Evolutionary conservation across 2,329 filamentous ascomycete genomes (phyloP).

Genomic region (Harringtonia lauricola): DNA sequence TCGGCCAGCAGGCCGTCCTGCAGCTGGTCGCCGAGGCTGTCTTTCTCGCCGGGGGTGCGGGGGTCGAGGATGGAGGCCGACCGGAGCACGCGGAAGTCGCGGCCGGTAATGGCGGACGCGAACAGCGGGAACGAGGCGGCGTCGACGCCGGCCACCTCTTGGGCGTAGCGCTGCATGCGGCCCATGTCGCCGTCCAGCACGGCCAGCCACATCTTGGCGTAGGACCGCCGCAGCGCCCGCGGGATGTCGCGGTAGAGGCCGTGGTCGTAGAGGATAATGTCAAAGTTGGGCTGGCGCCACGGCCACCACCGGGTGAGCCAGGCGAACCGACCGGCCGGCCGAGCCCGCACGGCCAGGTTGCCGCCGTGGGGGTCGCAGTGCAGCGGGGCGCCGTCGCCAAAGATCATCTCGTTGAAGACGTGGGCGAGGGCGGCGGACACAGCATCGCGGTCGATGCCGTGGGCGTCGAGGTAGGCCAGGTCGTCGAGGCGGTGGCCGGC

Average conservation of each 20-base stretch:
- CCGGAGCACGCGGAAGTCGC: constrained; percentile 74
- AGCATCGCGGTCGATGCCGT: constrained; percentile 87
- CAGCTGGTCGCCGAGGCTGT: constrained; percentile 72
- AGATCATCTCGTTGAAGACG: constrained; percentile 99
- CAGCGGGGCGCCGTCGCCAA: constrained; percentile 74
- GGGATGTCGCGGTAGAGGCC: constrained; percentile 93
- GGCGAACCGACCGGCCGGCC: not conserved
- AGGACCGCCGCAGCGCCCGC: constrained; percentile 63
- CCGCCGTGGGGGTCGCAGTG: constrained; percentile 97
- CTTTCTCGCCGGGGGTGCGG: constrained; percentile 67
- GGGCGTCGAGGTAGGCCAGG: constrained; percentile 70
- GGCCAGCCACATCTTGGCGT: constrained; percentile 95
- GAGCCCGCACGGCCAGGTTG: constrained; percentile 71
- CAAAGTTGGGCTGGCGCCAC: constrained; percentile 60
- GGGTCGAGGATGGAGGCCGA: constrained; percentile 36
- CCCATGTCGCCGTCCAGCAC: constrained; percentile 82
- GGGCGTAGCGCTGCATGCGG: constrained; percentile 78
- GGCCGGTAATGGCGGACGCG: constrained; percentile 88
- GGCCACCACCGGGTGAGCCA: constrained; percentile 19
- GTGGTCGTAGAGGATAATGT: constrained; percentile 93
- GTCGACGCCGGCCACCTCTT: constrained; percentile 77
- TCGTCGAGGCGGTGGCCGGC: constrained; percentile 82
- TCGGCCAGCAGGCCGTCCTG: constrained; percentile 83
- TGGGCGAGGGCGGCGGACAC: constrained; percentile 82
- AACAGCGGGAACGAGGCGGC: constrained; percentile 92